These are phyloP conservation scores for Blepharisma undulans DNA, from an alignment of 169 alveolate species.

Conservation along the genomic window DNA sequence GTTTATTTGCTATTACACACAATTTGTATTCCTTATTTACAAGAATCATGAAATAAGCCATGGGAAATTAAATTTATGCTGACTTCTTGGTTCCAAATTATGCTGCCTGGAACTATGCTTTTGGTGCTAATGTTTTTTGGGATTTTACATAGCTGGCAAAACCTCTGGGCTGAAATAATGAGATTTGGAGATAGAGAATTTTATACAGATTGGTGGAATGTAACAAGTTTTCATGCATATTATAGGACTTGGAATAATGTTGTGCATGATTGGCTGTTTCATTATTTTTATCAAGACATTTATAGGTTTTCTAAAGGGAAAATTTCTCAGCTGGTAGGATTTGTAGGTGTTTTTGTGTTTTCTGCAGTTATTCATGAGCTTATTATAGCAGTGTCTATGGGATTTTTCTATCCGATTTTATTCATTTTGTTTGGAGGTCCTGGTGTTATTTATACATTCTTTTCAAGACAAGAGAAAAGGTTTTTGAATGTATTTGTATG, in stretches of 20 bases:
- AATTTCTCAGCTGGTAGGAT: slow-evolving; percentile 36
- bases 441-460: slow-evolving; percentile 62
- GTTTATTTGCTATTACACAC: background rate
- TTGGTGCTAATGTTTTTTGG: slow-evolving; percentile 64
- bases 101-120: slow-evolving; percentile 61
- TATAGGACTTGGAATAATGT: slow-evolving; percentile 78
- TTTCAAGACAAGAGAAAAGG: slow-evolving; percentile 15
- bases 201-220: slow-evolving; percentile 80
- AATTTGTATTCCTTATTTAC: slow-evolving; percentile 8
- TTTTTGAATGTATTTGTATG: slow-evolving; percentile 28
- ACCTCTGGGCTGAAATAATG: slow-evolving; percentile 68
- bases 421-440: slow-evolving; percentile 75
- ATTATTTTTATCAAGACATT: slow-evolving; percentile 69
- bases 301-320: slow-evolving; percentile 63
- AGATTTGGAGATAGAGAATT: slow-evolving; percentile 71
- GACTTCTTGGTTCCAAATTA: slow-evolving; percentile 22
- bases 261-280: slow-evolving; percentile 74
- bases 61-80: slow-evolving; percentile 10
- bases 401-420: slow-evolving; percentile 70
- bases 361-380: slow-evolving; percentile 73
- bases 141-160: slow-evolving; percentile 70
- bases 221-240: slow-evolving; percentile 61
- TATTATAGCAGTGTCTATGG: slow-evolving; percentile 60
- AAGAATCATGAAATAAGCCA: slow-evolving; percentile 7
- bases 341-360: slow-evolving; percentile 52